Evolutionary conservation across 1,284 basidiomycete genomes (phyloP).

Genomic region (Stereum hirsutum): DNA sequence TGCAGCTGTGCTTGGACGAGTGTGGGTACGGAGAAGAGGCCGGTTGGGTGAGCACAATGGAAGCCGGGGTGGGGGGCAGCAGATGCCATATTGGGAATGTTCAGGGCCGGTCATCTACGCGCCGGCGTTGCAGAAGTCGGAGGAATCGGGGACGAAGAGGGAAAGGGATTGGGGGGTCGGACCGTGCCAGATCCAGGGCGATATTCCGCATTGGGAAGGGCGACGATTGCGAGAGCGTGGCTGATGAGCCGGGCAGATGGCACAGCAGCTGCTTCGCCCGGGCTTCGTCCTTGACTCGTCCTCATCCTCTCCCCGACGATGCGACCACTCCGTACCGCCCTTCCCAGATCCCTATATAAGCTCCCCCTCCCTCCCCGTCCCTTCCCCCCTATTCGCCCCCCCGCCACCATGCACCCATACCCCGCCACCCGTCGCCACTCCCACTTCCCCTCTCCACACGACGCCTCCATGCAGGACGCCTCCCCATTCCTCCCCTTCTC

Average conservation of each 20-base stretch:
- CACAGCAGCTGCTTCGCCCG: conserved; percentile 1
- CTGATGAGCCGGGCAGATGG: not conserved
- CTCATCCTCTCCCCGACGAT: not conserved
- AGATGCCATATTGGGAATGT: not conserved
- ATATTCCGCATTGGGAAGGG: no score
- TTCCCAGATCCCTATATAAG: conserved; percentile 7
- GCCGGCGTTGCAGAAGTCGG: no score
- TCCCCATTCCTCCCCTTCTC: conserved; percentile 35
- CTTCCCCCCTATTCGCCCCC: conserved; percentile 18
- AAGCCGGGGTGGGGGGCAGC: conserved; percentile 1
- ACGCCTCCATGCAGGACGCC: conserved; percentile 29
- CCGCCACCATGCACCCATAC: conserved; percentile 15
- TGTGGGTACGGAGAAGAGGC: not conserved
- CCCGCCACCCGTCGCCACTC: conserved; percentile 22
- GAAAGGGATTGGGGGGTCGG: no score
- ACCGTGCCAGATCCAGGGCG: no score
- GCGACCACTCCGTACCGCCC: not conserved
- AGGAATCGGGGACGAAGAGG: not conserved
- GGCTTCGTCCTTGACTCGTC: conserved; percentile 1
- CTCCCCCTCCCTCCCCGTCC: conserved; percentile 13
- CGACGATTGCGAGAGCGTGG: no score
- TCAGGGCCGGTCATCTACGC: not conserved
- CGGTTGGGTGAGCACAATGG: conserved; percentile 12
- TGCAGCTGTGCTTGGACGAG: not conserved
- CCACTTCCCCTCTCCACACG: conserved; percentile 20